Percentiles rank a stretch among this genome's conserved stretches.
Evolutionary conservation across 2,329 filamentous ascomycete genomes (phyloP).

Genomic region (Fusarium floridanum): DNA sequence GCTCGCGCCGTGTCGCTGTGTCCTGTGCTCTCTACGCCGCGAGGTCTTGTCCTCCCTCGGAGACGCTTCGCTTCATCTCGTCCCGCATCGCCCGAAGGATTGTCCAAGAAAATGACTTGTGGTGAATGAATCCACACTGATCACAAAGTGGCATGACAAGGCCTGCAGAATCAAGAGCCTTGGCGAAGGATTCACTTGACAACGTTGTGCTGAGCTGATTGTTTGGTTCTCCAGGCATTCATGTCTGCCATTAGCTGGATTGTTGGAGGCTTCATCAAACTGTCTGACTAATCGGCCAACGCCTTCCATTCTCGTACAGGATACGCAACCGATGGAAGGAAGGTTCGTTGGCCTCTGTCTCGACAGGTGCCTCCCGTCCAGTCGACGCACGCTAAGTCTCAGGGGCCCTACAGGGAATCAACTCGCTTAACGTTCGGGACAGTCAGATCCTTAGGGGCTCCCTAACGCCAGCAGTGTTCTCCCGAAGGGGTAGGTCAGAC

Average conservation of each 20-base stretch:
- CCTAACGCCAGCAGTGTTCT: constrained; percentile 11
- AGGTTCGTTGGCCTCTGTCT: not conserved
- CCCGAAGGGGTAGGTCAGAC: constrained; percentile 25
- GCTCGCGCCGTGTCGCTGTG: constrained; percentile 17
- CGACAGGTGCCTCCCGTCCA: not conserved
- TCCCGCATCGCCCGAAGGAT: constrained; percentile 4
- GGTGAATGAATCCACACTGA: not conserved
- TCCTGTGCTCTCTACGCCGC: not conserved
- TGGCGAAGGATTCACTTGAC: constrained; percentile 13
- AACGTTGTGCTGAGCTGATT: not conserved
- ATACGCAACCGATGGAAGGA: constrained; percentile 2
- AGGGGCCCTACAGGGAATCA: constrained; percentile 20
- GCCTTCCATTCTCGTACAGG: constrained; percentile 9
- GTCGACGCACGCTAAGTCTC: constrained; percentile 11
- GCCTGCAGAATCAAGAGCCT: not conserved
- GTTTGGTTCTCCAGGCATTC: not conserved
- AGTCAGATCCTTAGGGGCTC: constrained; percentile 13
- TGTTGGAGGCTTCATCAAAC: not conserved
- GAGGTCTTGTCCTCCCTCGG: constrained; percentile 5
- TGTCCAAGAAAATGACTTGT: not conserved
- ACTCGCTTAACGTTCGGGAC: constrained; percentile 33
- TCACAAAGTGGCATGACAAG: not conserved
- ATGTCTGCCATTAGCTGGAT: not conserved
- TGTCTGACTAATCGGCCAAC: constrained; percentile 7
- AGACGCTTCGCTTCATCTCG: constrained; percentile 11